Conservation (phyloP, 2,329 filamentous ascomycete genomes). For the Alternaria postmessia region DNA sequence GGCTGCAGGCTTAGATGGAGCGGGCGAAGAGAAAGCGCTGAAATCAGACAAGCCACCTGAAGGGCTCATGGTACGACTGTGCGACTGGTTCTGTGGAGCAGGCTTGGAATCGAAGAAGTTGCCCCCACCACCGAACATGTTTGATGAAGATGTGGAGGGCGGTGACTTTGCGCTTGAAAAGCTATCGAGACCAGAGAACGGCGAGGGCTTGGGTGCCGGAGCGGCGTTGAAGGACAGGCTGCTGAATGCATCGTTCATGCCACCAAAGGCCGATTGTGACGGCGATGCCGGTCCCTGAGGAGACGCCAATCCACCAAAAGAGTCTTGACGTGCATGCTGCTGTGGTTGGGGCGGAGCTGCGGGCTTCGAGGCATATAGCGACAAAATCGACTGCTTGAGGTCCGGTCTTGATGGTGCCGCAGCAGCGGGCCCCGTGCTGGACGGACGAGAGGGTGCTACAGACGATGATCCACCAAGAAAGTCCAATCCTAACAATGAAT, state of each 20-base stretch:
- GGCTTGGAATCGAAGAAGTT: constrained; percentile 83
- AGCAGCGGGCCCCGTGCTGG: constrained; percentile 73
- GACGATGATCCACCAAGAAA: constrained; percentile 80
- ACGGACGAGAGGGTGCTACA: constrained; percentile 76
- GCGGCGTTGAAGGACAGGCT: constrained; percentile 66
- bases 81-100: constrained; percentile 52
- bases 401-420: constrained; percentile 82
- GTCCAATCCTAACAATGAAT: constrained; percentile 90
- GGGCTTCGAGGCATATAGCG: constrained; percentile 89
- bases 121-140: constrained; percentile 69
- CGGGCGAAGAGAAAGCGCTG: constrained; percentile 69
- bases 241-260: constrained; percentile 83
- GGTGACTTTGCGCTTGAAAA: constrained; percentile 56
- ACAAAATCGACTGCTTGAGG: constrained; percentile 96
- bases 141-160: constrained; percentile 56
- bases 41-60: constrained; percentile 68
- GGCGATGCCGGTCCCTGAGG: constrained; percentile 49
- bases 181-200: constrained; percentile 70
- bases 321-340: constrained; percentile 63
- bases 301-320: constrained; percentile 58
- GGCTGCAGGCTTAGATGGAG: constrained; percentile 56
- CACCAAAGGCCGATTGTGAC: constrained; percentile 63
- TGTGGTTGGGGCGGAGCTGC: constrained; percentile 63
- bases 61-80: constrained; percentile 60
- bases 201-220: constrained; percentile 64